A percentile compares a stretch with the other conserved stretches of the same genome.
Evolutionary conservation across 495 filamentous ascomycete species (phyloP).

Genomic region (Friedmanniomyces simplex): DNA sequence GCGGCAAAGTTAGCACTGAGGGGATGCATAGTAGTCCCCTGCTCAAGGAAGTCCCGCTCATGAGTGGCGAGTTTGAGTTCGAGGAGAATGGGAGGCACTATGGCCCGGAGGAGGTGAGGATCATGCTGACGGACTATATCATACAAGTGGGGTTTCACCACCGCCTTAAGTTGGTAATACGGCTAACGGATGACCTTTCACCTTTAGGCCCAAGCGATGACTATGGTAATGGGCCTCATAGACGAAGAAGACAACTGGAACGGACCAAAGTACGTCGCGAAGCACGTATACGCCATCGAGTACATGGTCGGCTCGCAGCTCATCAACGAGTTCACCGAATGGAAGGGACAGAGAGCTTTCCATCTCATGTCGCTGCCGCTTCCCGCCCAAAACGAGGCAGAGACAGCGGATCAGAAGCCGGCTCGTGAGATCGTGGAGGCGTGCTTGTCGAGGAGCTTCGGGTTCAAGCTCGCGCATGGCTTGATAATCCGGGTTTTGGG

Average conservation of each 20-base stretch:
- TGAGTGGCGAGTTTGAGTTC: conserved; percentile 21
- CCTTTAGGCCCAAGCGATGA: conserved; percentile 42
- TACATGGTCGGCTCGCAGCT: conserved; percentile 42
- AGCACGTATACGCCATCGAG: conserved; percentile 41
- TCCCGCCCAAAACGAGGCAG: conserved; percentile 35
- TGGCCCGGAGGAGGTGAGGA: neutral
- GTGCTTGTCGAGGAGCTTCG: conserved; percentile 39
- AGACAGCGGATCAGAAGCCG: conserved; percentile 39
- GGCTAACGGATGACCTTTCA: neutral
- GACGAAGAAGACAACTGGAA: conserved; percentile 44
- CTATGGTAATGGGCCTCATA: conserved; percentile 41
- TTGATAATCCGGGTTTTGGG: conserved; percentile 38
- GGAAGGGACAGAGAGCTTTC: conserved; percentile 41
- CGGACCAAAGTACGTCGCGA: conserved; percentile 39
- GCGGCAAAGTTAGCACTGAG: conserved; percentile 39
- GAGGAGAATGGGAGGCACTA: conserved; percentile 18
- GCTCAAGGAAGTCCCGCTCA: conserved; percentile 30
- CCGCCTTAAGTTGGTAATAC: too few relatives aligned
- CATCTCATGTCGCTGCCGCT: conserved; percentile 41
- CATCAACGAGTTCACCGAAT: conserved; percentile 41
- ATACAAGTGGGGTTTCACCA: conserved; percentile 22
- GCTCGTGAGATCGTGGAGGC: conserved; percentile 42
- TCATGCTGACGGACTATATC: conserved; percentile 41
- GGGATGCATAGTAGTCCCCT: conserved; percentile 42
- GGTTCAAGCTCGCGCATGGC: conserved; percentile 46